phyloP scores from a whole-genome alignment of 2,329 filamentous ascomycete genomes.

The Cladosporium oxysporum region DNA sequence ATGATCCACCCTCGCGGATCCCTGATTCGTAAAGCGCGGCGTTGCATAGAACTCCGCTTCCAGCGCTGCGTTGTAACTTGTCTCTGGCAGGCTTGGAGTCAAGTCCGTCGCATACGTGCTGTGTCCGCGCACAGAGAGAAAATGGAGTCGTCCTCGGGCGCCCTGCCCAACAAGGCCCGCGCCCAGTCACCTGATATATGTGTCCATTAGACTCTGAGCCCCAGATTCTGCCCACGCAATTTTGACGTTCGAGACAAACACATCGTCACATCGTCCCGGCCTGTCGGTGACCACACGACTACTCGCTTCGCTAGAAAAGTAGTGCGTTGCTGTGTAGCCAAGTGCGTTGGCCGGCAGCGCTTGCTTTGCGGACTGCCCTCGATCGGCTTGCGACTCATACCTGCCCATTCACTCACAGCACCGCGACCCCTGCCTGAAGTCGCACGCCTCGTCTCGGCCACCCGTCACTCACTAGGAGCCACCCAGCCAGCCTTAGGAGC shows the following conservation, averaged over 20 bases:
- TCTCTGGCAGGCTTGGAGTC: conserved; percentile 6
- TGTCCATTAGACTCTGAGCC: conserved; percentile 12
- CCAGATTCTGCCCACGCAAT: conserved; percentile 21
- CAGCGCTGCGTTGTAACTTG: conserved; percentile 9
- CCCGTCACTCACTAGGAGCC: background rate
- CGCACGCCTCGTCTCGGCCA: background rate
- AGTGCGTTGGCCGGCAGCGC: conserved; percentile 2
- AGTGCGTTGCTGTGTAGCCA: conserved; percentile 18
- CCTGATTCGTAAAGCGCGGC: conserved; percentile 10
- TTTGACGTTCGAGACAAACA: conserved; percentile 16
- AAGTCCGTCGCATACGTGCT: conserved; percentile 9
- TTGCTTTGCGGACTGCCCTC: background rate
- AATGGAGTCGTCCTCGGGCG: conserved; percentile 4
- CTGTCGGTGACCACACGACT: conserved; percentile 19
- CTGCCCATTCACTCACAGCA: conserved; percentile 11
- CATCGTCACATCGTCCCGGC: background rate
- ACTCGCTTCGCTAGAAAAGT: conserved; percentile 19
- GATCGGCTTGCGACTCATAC: background rate
- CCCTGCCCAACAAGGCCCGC: conserved; percentile 3
- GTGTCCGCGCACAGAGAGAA: conserved; percentile 6
- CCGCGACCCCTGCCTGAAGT: conserved; percentile 7
- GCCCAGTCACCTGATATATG: conserved; percentile 14
- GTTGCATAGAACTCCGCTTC: conserved; percentile 8
- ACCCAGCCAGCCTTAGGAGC: background rate
- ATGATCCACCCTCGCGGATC: conserved; percentile 1